Evolutionary conservation across 495 filamentous ascomycete genomes (phyloP).

Genomic region (Sporormia fimetaria): DNA sequence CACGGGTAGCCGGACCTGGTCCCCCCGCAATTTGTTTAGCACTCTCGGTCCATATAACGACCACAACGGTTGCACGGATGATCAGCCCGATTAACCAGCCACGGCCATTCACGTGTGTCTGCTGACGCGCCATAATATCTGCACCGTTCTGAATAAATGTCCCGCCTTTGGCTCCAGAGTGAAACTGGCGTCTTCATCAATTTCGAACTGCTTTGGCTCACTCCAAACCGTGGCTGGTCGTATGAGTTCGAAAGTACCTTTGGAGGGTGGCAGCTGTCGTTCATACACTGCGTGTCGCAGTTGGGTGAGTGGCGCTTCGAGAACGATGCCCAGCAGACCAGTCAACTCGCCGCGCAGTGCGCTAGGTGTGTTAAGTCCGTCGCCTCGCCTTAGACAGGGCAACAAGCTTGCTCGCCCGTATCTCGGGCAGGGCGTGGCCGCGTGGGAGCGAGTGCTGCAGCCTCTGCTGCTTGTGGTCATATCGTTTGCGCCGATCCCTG

Average conservation of each 20-base stretch:
- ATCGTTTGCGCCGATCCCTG: conserved; percentile 20
- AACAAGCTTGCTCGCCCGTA: conserved; percentile 7
- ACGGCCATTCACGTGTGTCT: conserved; percentile 15
- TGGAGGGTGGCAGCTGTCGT: too few species aligned
- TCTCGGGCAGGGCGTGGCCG: background rate
- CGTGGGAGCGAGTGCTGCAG: conserved; percentile 8
- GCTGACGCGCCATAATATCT: conserved; percentile 20
- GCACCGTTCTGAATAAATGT: conserved; percentile 3
- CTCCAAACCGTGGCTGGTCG: background rate
- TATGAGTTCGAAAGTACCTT: too few species aligned
- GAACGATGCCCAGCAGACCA: too few species aligned
- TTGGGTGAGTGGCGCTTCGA: too few species aligned
- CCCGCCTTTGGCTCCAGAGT: conserved; percentile 17
- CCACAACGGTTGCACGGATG: conserved; percentile 23
- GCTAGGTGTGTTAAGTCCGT: too few species aligned
- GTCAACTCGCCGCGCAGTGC: too few species aligned
- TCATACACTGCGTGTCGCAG: too few species aligned
- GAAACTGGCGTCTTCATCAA: conserved; percentile 11
- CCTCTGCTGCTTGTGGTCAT: conserved; percentile 12
- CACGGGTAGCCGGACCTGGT: conserved; percentile 19
- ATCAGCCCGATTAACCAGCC: conserved; percentile 18
- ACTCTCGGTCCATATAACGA: conserved; percentile 19
- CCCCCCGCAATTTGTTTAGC: conserved; percentile 24
- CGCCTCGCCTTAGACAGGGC: background rate
- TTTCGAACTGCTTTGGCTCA: conserved; percentile 4